Evolutionary conservation across 78 protist genomes (phyloP), one percentile per base, ranked within the genome.

Genomic region (Guillardia theta): DNA sequence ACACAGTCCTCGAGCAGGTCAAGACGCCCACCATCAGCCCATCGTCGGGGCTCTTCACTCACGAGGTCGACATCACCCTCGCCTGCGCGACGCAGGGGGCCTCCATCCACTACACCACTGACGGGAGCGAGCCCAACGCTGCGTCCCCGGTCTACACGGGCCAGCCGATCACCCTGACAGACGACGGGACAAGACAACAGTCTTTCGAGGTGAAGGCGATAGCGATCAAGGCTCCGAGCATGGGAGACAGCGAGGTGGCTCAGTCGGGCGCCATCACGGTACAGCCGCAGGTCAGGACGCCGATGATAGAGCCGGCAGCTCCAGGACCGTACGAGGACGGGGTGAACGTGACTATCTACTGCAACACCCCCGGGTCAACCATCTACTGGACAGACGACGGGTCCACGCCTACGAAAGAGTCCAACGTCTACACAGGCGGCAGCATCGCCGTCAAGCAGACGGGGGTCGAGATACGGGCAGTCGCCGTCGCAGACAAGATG

Each of bases 241-340:
- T 80, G 90, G 90, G 90, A 0, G 90, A 80, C 90, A 80, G 90
- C 90, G 90, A 2, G 33, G 50, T 43, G 12, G 50, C 90, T 19
- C 8, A 46, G 2, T 70, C 83, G 4, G 83, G 33, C 0, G 83
- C 22, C 36, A 0, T 70, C 41, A 24, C 22, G 9, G 45, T 70
- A 4, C 83, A 70, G 41, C 83, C 83, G 41, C 83, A 70, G 83
- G 83, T 70, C 78, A 64, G 9, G 15, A 12, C 78, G 78, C 78
- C 78, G 6, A 33, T 64, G 39, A 64, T 64, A 24, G 6, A 5
- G 6, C 78, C 78, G 6, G 78, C 78, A 12, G 21, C 78, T 64
- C 78, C 83, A 33, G 83, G 83, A 12, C 83, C 83, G 8, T 70
- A 33, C 45, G 36, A 36, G 41, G 83, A 70, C 83, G 41, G 36